Conservation (phyloP, 108 stramenopile species). For the Chaetoceros muelleri region DNA sequence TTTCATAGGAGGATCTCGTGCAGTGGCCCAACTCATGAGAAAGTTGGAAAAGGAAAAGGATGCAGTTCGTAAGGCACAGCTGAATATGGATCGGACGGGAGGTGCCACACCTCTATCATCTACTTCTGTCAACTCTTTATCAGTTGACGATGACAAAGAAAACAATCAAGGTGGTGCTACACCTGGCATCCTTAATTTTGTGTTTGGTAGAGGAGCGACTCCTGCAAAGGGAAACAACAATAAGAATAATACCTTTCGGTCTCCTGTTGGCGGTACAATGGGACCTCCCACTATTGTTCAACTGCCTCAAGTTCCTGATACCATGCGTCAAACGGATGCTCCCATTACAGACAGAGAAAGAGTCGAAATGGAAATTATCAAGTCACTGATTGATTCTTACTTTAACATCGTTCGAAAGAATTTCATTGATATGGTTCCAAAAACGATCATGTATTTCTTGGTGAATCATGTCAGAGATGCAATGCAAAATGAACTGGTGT, state of each 20-base stretch:
- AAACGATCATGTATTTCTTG: slow-evolving; percentile 98
- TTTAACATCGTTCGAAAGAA: slow-evolving; percentile 95
- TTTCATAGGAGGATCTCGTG: slow-evolving; percentile 91
- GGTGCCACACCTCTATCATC: slow-evolving; percentile 41
- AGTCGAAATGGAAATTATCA: slow-evolving; percentile 94
- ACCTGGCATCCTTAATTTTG: slow-evolving; percentile 86
- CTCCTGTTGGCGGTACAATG: neutral
- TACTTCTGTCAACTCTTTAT: slow-evolving; percentile 31
- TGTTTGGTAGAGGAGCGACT: slow-evolving; percentile 64
- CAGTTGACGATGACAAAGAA: slow-evolving; percentile 27
- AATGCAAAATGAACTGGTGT: slow-evolving; percentile 93
- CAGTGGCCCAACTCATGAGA: slow-evolving; percentile 79
- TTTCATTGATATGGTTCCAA: slow-evolving; percentile 95
- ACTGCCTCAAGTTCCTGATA: slow-evolving; percentile 87
- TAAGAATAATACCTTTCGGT: neutral
- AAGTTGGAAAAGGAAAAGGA: slow-evolving; percentile 56
- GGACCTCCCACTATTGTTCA: slow-evolving; percentile 80
- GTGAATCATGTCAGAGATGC: slow-evolving; percentile 92
- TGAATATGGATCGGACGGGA: slow-evolving; percentile 7
- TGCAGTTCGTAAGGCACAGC: slow-evolving; percentile 2
- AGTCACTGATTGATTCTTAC: slow-evolving; percentile 89
- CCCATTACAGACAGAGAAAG: slow-evolving; percentile 82
- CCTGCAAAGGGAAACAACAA: slow-evolving; percentile 12
- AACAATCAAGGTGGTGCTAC: slow-evolving; percentile 24
- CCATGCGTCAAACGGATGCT: slow-evolving; percentile 85